A percentile compares a stretch with the other conserved stretches of the same genome.
Conservation (phyloP, 495 filamentous ascomycete genomes). For the Terfezia claveryi region DNA sequence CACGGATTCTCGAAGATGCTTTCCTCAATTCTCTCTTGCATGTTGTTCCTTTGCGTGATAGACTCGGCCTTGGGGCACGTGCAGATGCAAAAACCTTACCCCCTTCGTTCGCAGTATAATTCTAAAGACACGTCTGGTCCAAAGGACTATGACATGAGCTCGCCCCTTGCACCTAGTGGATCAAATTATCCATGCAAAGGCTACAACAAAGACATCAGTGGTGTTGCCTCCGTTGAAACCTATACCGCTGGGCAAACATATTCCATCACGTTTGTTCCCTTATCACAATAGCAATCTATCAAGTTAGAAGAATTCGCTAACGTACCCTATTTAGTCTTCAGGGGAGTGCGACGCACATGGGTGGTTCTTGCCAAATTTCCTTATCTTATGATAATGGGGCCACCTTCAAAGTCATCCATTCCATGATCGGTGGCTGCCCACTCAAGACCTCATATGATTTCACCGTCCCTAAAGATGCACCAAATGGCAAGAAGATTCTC, state of each 20-base stretch:
- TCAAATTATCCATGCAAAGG: constrained; percentile 44
- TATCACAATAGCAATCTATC: background rate
- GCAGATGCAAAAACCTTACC: background rate
- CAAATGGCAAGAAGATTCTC: constrained; percentile 32
- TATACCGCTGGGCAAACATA: constrained; percentile 34
- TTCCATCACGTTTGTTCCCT: constrained; percentile 26
- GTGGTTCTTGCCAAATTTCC: constrained; percentile 25
- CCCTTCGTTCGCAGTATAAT: background rate
- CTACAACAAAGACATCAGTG: constrained; percentile 31
- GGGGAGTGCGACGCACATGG: constrained; percentile 17
- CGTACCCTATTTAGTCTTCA: constrained; percentile 14
- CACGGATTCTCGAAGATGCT: background rate
- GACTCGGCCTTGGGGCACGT: background rate
- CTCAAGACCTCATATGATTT: constrained; percentile 30
- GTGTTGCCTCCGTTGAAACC: constrained; percentile 25
- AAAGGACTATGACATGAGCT: constrained; percentile 31
- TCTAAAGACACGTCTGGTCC: background rate
- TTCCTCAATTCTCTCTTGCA: background rate
- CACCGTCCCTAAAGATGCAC: constrained; percentile 37
- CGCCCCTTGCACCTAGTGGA: constrained; percentile 28
- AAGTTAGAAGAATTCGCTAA: background rate
- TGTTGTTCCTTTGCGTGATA: background rate
- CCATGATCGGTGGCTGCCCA: constrained; percentile 24
- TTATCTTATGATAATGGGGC: constrained; percentile 22
- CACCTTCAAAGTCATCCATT: constrained; percentile 22